Conservation (phyloP, 352 stramenopile genomes). For the Globisporangium splendens region DNA sequence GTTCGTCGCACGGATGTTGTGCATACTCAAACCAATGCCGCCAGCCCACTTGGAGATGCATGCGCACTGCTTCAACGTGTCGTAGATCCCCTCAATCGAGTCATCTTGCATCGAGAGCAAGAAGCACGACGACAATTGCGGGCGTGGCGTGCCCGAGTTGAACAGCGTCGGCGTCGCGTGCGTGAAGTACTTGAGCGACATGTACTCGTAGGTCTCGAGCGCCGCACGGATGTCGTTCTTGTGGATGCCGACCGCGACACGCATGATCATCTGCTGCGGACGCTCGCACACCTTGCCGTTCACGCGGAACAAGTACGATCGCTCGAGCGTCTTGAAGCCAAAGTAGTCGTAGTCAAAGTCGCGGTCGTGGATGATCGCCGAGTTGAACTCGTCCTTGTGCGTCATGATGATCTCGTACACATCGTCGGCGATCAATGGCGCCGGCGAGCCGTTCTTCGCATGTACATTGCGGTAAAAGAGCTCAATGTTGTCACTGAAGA, state of each 20-base stretch:
- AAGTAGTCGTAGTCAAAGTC: constrained; percentile 99
- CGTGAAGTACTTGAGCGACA: constrained; percentile 97
- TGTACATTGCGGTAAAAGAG: constrained; percentile 94
- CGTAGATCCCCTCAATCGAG: constrained; percentile 99
- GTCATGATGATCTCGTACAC: constrained; percentile 95
- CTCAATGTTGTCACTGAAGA: constrained; percentile 94
- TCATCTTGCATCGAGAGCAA: constrained; percentile 98
- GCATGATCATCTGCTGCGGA: constrained; percentile 99
- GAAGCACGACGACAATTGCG: constrained; percentile 98
- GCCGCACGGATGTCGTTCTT: constrained; percentile 92
- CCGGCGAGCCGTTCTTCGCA: constrained; percentile 92
- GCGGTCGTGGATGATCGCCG: constrained; percentile 95
- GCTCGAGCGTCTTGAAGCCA: constrained; percentile 99
- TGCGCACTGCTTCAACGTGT: constrained; percentile 98
- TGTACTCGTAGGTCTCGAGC: constrained; percentile 98
- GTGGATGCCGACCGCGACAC: constrained; percentile 97
- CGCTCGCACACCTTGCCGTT: constrained; percentile 95
- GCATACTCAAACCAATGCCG: constrained; percentile 97
- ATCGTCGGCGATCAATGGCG: constrained; percentile 93
- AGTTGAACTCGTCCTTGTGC: constrained; percentile 95
- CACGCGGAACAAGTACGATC: constrained; percentile 96
- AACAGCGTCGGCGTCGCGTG: constrained; percentile 99
- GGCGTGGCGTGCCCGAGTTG: constrained; percentile 97
- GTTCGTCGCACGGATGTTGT: constrained; percentile 97
- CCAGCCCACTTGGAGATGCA: constrained; percentile 99